Percentiles rank a stretch among this genome's conserved stretches.
Conservation (phyloP, 768 basidiomycete genomes). For the Pleurotus ostreatus region DNA sequence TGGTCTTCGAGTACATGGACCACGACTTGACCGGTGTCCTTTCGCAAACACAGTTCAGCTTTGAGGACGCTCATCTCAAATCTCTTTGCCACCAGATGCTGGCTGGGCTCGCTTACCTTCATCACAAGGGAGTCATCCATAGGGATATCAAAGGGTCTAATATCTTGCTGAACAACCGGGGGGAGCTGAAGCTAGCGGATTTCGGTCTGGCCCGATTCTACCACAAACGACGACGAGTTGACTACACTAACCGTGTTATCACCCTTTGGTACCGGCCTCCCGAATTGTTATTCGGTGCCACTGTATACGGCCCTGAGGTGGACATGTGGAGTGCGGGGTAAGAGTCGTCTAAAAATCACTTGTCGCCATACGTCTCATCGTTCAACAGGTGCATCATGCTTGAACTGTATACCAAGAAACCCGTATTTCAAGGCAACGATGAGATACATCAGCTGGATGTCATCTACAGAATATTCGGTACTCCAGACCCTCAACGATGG, state of each 20-base stretch:
- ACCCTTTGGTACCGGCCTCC: conserved; percentile 98
- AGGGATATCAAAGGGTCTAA: conserved; percentile 99
- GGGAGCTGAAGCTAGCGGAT: conserved; percentile 94
- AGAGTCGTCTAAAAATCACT: conserved; percentile 16
- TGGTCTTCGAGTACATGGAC: conserved; percentile 99
- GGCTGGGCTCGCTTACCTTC: conserved; percentile 88
- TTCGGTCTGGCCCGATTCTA: conserved; percentile 98
- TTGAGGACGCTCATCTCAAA: conserved; percentile 87
- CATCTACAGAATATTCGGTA: conserved; percentile 88
- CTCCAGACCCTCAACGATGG: conserved; percentile 83
- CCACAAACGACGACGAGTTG: conserved; percentile 81
- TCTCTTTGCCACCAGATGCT: conserved; percentile 97
- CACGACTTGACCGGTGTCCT: conserved; percentile 95
- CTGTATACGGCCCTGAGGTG: conserved; percentile 94
- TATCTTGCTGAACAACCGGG: conserved; percentile 86
- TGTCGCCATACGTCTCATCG: neutral
- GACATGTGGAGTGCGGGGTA: conserved; percentile 99
- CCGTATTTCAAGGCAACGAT: conserved; percentile 96
- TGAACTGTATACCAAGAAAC: conserved; percentile 92
- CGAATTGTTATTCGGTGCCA: conserved; percentile 91
- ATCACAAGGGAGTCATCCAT: conserved; percentile 94
- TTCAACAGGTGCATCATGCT: conserved; percentile 90
- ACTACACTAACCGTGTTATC: conserved; percentile 99
- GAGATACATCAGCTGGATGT: conserved; percentile 97
- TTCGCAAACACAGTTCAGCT: conserved; percentile 84